Percentiles rank a stretch among this genome's conserved stretches.
These are phyloP conservation scores for Xylariaceae sp. DNA, from an alignment of 2,329 filamentous ascomycete species.

Conservation along the genomic window DNA sequence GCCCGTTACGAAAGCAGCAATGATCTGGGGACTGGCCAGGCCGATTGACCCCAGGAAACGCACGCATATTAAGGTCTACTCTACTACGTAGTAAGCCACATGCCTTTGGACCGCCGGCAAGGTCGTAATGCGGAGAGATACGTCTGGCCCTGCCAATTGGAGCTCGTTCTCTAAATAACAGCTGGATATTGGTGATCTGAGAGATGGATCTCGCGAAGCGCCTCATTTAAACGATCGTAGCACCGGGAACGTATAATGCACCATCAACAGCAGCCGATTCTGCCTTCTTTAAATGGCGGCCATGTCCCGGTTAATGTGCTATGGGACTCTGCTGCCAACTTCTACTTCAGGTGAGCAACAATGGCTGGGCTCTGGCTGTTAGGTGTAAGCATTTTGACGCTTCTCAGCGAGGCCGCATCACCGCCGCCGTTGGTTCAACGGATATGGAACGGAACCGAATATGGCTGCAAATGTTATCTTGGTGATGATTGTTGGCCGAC, in stretches of 20 bases:
- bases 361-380: slow-evolving; percentile 19
- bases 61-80: slow-evolving; percentile 3
- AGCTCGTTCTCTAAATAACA: neutral
- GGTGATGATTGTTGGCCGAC: slow-evolving; percentile 39
- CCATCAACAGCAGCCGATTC: neutral
- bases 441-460: slow-evolving; percentile 33
- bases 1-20: neutral
- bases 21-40: neutral
- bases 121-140: slow-evolving; percentile 7
- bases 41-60: neutral
- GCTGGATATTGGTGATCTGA: neutral
- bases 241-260: slow-evolving; percentile 5
- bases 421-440: slow-evolving; percentile 20
- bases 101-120: slow-evolving; percentile 6
- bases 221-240: slow-evolving; percentile 5
- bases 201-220: neutral
- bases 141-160: slow-evolving; percentile 5
- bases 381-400: slow-evolving; percentile 11
- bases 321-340: neutral
- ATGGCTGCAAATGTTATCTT: slow-evolving; percentile 39
- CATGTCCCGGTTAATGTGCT: neutral
- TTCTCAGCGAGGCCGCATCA: slow-evolving; percentile 6
- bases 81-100: slow-evolving; percentile 1
- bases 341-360: slow-evolving; percentile 4
- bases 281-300: neutral